Evolutionary conservation across 2,329 filamentous ascomycete species (phyloP), one percentile per base, ranked within the genome.

Genomic region (Cladophialophora chaetospira): DNA sequence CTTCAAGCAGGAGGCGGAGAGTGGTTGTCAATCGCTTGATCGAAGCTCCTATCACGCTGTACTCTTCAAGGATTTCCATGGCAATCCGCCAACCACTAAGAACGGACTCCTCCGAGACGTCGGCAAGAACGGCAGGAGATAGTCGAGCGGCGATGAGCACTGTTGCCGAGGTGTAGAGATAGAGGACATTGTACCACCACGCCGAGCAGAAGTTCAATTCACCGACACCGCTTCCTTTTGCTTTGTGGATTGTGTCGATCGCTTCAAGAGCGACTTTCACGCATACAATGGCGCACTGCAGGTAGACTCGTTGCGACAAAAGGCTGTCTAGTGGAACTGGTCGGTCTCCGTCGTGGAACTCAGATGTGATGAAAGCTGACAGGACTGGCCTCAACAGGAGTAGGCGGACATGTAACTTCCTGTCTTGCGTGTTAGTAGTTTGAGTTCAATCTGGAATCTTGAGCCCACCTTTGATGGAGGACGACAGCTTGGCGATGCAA

Each of bases 151-250:
- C 70, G 10, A 72, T 69, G 1, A 73, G 56, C 2, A 72, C 68
- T 1, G 70, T 72, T 6, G 71, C 70, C 3, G 71, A 67, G 1
- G 69, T 70, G 55, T 72, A 72, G 3, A 72, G 61, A 36, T 70
- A 72, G 2, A 72, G 65, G n/a, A 72, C 69, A 2, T 71, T 71
- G 43, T 71, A 72, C 70, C 71, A 72, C 70, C 70, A 73, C 1
- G 70, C 69, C 8, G 70, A 67, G 31, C 71, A 59, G 0, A 66
- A 67, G 0, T 69, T 70, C 6, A 29, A 31, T 6, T 48, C 45
- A 11, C 31, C 51, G 10, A 19, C 28, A 4, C 17, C 17, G 9
- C 17, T 21, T 4, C 33, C 33, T 25, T 28, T 43, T 19, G 36
- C 28, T 51, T 55, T 62, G 33, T 69, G 58, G 9, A 72, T 70